A percentile compares a stretch with the other conserved stretches of the same genome.
Evolutionary conservation across 2,329 filamentous ascomycete species (phyloP).

Genomic region (Curvularia verruculosa): DNA sequence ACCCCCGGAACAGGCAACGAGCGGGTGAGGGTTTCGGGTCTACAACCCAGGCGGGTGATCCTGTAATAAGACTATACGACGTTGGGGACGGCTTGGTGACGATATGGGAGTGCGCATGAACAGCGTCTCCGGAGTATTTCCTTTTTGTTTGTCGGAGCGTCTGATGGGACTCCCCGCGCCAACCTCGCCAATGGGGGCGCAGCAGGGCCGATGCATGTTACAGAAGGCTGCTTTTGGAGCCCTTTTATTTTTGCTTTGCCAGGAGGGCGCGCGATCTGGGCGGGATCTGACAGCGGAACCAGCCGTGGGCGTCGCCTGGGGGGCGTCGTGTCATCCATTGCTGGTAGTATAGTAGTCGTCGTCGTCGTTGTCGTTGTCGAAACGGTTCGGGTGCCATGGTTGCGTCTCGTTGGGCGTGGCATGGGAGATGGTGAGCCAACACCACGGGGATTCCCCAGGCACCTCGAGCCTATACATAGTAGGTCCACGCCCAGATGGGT

Average conservation of each 20-base stretch:
- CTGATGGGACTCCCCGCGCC: constrained; percentile 9
- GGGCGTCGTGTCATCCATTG: not conserved
- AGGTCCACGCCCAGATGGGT: too few relatives aligned
- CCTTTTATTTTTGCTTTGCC: constrained; percentile 3
- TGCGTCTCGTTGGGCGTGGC: not conserved
- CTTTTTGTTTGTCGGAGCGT: constrained; percentile 19
- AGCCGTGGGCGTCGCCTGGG: not conserved
- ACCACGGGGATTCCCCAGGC: constrained; percentile 3
- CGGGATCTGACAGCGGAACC: constrained; percentile 2
- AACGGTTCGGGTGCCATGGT: not conserved
- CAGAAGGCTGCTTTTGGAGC: constrained; percentile 9
- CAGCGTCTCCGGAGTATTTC: constrained; percentile 12
- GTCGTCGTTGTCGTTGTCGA: not conserved
- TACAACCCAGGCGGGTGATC: not conserved
- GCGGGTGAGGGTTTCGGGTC: constrained; percentile 2
- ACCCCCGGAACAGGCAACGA: constrained; percentile 4
- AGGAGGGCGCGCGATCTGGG: constrained; percentile 2
- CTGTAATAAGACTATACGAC: constrained; percentile 13
- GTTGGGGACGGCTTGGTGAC: not conserved
- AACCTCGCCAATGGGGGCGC: constrained; percentile 7
- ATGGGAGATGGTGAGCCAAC: constrained; percentile 2
- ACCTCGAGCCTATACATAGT: too few relatives aligned
- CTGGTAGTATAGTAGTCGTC: not conserved
- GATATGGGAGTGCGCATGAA: constrained; percentile 9
- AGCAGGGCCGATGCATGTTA: constrained; percentile 9